These are phyloP conservation scores for Tricholoma flavovirens DNA, from an alignment of 768 basidiomycete species.

Conservation along the genomic window DNA sequence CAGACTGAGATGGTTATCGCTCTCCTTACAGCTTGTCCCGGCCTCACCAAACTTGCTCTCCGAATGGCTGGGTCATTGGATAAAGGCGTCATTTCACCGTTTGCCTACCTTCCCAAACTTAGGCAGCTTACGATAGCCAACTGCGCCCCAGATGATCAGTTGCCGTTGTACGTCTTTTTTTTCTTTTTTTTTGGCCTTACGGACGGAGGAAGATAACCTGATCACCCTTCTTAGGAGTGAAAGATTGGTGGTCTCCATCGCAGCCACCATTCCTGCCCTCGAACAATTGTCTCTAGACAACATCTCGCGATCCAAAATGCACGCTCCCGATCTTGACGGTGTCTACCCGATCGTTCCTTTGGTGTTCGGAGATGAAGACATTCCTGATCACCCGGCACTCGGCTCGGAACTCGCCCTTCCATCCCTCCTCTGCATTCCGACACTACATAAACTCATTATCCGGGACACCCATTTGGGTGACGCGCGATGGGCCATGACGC, in stretches of 20 bases:
- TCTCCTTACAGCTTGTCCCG: constrained; percentile 44
- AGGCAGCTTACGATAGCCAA: constrained; percentile 44
- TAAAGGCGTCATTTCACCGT: constrained; percentile 43
- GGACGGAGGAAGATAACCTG: background rate
- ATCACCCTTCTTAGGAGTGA: constrained; percentile 46
- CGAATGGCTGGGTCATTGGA: constrained; percentile 44
- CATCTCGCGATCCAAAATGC: constrained; percentile 61
- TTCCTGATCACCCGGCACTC: constrained; percentile 49
- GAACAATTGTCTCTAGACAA: constrained; percentile 53
- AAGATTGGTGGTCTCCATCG: constrained; percentile 63
- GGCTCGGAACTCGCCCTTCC: constrained; percentile 58
- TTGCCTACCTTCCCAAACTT: constrained; percentile 38
- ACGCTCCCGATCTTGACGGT: constrained; percentile 53
- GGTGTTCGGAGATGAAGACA: constrained; percentile 54
- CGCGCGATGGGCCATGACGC: constrained; percentile 47
- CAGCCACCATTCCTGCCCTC: constrained; percentile 51
- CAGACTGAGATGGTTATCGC: constrained; percentile 43
- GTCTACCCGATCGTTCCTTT: constrained; percentile 54
- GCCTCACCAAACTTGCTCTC: constrained; percentile 44
- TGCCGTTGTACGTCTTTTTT: constrained; percentile 40
- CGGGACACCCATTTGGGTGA: constrained; percentile 70
- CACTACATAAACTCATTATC: constrained; percentile 56
- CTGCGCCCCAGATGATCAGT: constrained; percentile 30
- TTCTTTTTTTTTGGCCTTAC: constrained; percentile 1
- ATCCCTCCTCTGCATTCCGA: constrained; percentile 56